Conservation (phyloP, 345 rosid species). For the Salix koriyanagi region DNA sequence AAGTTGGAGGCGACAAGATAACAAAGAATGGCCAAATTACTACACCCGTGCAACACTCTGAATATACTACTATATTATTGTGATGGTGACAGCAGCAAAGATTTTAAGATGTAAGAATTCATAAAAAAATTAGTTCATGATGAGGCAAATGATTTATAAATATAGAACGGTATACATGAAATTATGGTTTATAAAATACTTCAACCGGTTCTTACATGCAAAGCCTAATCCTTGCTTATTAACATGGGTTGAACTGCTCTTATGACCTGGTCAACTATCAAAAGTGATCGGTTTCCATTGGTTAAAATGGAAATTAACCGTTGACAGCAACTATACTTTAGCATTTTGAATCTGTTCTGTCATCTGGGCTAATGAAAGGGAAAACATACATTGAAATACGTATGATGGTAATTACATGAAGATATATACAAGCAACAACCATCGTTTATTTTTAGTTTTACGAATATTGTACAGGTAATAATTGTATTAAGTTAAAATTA, state of each 20-base stretch:
- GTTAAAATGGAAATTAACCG: background rate
- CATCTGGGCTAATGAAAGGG: too few relatives aligned
- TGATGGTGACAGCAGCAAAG: constrained; percentile 20
- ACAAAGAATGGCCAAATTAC: constrained; percentile 11
- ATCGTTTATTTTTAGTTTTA: background rate
- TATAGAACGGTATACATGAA: background rate
- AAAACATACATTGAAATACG: background rate
- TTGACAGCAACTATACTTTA: too few relatives aligned
- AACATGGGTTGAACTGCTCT: background rate
- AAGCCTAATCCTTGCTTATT: background rate
- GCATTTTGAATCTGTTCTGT: background rate
- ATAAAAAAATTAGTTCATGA: background rate
- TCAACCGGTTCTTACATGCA: background rate
- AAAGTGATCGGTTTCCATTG: background rate
- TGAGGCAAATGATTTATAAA: background rate
- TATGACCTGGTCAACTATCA: background rate
- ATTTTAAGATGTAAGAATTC: background rate
- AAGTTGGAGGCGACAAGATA: constrained; percentile 6
- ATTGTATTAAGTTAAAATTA: background rate
- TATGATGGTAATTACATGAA: background rate
- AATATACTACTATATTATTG: constrained; percentile 4
- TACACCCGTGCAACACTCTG: constrained; percentile 14
- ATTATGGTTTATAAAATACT: background rate
- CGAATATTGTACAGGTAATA: background rate
- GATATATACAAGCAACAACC: background rate